Conservation (phyloP, 1,284 basidiomycete species). For the Sanghuangporus baumii region DNA sequence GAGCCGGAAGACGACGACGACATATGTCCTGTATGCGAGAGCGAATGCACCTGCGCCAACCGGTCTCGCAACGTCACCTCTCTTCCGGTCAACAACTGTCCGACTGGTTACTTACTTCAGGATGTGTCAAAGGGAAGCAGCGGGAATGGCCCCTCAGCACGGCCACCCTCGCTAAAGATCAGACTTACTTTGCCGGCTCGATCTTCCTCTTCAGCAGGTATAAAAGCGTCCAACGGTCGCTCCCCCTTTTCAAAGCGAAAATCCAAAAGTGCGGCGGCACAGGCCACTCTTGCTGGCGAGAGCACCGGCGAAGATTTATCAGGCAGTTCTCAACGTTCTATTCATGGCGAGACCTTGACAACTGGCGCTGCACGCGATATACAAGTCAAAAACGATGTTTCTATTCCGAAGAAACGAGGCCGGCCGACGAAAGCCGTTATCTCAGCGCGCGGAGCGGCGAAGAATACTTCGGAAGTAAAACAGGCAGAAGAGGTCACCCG, state of each 20-base stretch:
- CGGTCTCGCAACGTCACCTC: slow-evolving; percentile 29
- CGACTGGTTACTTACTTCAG: slow-evolving; percentile 22
- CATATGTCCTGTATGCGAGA: slow-evolving; percentile 82
- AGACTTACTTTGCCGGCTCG: slow-evolving; percentile 56
- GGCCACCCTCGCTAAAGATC: slow-evolving; percentile 57
- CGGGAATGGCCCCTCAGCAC: background rate
- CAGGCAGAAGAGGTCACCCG: slow-evolving; percentile 28
- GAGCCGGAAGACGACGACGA: slow-evolving; percentile 70
- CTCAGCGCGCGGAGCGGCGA: slow-evolving; percentile 25
- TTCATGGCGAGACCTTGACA: slow-evolving; percentile 16
- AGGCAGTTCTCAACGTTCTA: slow-evolving; percentile 15
- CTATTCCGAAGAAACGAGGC: slow-evolving; percentile 43
- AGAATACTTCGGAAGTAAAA: slow-evolving; percentile 22
- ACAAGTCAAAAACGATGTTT: slow-evolving; percentile 13
- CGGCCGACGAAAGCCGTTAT: slow-evolving; percentile 45
- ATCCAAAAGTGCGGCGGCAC: slow-evolving; percentile 17
- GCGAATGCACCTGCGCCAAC: slow-evolving; percentile 69
- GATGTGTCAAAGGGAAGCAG: slow-evolving; percentile 24
- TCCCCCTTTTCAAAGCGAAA: slow-evolving; percentile 24
- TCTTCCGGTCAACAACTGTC: slow-evolving; percentile 25
- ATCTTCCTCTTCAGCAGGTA: slow-evolving; percentile 6
- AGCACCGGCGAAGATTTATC: slow-evolving; percentile 18
- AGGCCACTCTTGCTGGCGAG: slow-evolving; percentile 17
- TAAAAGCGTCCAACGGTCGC: slow-evolving; percentile 19
- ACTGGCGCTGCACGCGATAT: background rate